Evolutionary conservation across 257 asterid genomes (phyloP), one percentile per base, ranked within the genome.

Genomic region (Salvia hispanica): DNA sequence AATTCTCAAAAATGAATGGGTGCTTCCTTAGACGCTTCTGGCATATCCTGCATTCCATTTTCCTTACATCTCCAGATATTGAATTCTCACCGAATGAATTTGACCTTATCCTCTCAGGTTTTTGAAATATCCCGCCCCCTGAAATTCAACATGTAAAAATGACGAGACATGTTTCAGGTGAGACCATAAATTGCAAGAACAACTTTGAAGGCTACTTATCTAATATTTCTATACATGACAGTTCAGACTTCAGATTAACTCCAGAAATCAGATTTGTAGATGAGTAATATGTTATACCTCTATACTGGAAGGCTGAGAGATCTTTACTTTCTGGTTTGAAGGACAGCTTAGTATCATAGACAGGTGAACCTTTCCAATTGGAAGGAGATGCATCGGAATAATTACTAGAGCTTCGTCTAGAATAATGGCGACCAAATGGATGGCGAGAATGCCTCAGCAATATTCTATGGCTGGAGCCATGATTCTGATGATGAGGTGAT

Each of bases 341-440:
- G 64, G 86, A 73, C 69, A 72, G 59, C 73, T 70, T 79, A 37
- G 74, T 42, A 63, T 83, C 90, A 55, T 59, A 53, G 4, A 43
- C 64, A 62, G 86, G 74, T 53, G 79, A 54, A 18, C 69, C 82
- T 48, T 77, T 84, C 66, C 82, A 88, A 67, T 67, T 77, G 47
- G 94, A 88, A 57, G 90, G 83, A 64, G 96, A 84, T 42, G 95
- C 88, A 66, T 78, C 92, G 59, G 79, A 76, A 50, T 76, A 77
- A 76, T 66, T 79, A 9, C 67, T 56, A 28, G 81, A 74, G 80
- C 81, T 83, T 76, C 95, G 78, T 50, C 92, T 82, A 53, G 90
- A 83, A 73, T 92, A 92, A 61, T 83, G 90, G 71, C 88, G 95
- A 70, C 82, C 84, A 76, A 76, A 87, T 44, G 80, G 74, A 37